Evolutionary conservation across 306 rosid species (phyloP).

Genomic region (Acmispon strigosus): DNA sequence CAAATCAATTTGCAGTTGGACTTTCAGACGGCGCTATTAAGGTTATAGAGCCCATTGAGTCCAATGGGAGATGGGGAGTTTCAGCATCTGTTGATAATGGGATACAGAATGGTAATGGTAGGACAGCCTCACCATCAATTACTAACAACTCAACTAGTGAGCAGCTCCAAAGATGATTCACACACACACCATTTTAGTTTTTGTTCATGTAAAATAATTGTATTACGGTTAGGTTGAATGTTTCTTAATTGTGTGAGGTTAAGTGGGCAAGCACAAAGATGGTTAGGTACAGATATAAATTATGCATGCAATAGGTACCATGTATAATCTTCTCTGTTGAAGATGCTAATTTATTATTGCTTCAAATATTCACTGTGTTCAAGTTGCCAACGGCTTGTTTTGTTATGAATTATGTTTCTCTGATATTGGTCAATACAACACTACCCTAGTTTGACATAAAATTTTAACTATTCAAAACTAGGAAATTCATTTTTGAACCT

Average conservation of each 20-base stretch:
- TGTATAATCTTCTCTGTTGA: background rate
- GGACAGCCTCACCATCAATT: conserved; percentile 44
- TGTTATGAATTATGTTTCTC: background rate
- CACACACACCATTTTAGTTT: background rate
- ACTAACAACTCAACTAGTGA: conserved; percentile 48
- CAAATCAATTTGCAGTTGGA: conserved; percentile 66
- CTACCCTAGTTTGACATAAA: background rate
- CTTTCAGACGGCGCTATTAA: conserved; percentile 56
- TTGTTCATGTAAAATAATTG: conserved; percentile 18
- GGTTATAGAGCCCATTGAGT: conserved; percentile 21
- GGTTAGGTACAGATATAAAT: background rate
- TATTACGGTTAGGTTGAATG: conserved; percentile 10
- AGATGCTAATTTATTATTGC: conserved; percentile 1
- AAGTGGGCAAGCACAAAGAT: background rate
- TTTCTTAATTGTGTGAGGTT: background rate
- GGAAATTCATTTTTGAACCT: background rate
- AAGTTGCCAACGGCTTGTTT: background rate
- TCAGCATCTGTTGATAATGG: conserved; percentile 16
- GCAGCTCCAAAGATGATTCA: conserved; percentile 44
- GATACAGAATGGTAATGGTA: conserved; percentile 2
- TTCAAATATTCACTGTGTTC: background rate
- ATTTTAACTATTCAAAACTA: background rate
- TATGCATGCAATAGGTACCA: background rate
- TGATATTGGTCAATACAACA: background rate
- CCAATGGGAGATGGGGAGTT: conserved; percentile 21